Evolutionary conservation across 768 basidiomycete species (phyloP).

Genomic region (Boletus reticuloceps): DNA sequence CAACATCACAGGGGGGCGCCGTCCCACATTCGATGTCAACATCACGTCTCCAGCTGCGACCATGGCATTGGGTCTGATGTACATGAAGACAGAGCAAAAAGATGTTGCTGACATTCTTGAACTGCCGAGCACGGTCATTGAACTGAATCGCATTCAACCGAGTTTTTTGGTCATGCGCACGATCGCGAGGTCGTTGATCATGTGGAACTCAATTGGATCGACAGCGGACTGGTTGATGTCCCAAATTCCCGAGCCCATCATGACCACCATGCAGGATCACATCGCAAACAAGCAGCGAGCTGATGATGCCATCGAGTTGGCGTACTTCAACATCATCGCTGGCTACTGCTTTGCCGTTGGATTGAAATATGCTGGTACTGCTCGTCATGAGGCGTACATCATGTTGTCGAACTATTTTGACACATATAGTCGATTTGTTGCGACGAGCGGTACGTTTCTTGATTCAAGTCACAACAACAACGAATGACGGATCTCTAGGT

Average conservation of each 20-base stretch:
- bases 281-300: constrained; percentile 44
- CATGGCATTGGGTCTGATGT: constrained; percentile 90
- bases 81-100: constrained; percentile 75
- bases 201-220: constrained; percentile 80
- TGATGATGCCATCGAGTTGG: constrained; percentile 78
- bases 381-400: constrained; percentile 82
- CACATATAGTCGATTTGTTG: constrained; percentile 67
- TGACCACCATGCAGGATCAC: constrained; percentile 53
- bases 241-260: constrained; percentile 70
- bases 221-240: constrained; percentile 68
- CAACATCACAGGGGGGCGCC: constrained; percentile 33
- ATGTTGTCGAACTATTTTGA: constrained; percentile 83
- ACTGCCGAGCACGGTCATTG: constrained; percentile 77
- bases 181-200: constrained; percentile 72
- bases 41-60: constrained; percentile 91
- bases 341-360: constrained; percentile 91
- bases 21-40: constrained; percentile 72
- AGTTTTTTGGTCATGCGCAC: constrained; percentile 83
- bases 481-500: constrained; percentile 39
- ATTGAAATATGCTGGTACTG: constrained; percentile 93
- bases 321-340: constrained; percentile 88
- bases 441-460: constrained; percentile 55
- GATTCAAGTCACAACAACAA: not conserved
- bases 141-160: constrained; percentile 83
- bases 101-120: constrained; percentile 86